Conservation (phyloP, 495 filamentous ascomycete species). For the Collariella sp. region DNA sequence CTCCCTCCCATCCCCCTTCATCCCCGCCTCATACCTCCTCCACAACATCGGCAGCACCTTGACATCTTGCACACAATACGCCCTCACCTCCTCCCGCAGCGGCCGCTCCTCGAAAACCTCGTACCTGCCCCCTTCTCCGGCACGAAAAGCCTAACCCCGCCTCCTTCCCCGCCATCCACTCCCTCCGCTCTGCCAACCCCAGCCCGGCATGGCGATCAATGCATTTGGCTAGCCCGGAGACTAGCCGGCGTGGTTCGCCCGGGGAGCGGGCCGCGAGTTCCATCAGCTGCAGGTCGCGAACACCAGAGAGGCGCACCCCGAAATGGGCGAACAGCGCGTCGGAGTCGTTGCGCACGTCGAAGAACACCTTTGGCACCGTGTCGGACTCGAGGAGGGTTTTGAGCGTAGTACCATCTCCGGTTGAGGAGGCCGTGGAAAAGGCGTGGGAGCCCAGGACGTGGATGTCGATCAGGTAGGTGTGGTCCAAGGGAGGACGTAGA, state of each 20-base stretch:
- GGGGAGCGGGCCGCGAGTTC: constrained; percentile 36
- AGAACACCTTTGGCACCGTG: constrained; percentile 42
- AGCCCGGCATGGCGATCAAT: constrained; percentile 24
- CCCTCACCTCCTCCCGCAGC: background rate
- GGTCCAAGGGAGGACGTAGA: constrained; percentile 21
- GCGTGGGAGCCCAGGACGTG: constrained; percentile 34
- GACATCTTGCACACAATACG: constrained; percentile 4
- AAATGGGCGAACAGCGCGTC: constrained; percentile 46
- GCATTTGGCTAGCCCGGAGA: constrained; percentile 39
- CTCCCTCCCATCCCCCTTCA: background rate
- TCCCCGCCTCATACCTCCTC: background rate
- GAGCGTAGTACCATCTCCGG: constrained; percentile 37
- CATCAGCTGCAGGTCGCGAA: constrained; percentile 51
- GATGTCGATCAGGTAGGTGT: constrained; percentile 44
- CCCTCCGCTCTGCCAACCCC: background rate
- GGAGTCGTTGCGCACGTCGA: constrained; percentile 50
- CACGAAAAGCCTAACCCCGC: background rate
- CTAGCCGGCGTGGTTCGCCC: constrained; percentile 9
- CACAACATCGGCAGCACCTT: constrained; percentile 2
- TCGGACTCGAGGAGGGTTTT: constrained; percentile 42
- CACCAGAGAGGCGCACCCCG: constrained; percentile 29
- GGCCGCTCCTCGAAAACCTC: constrained; percentile 4
- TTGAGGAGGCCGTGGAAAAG: constrained; percentile 32
- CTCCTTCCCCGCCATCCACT: background rate
- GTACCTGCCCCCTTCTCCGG: constrained; percentile 3